Conservation (phyloP, 169 alveolate genomes). For the Perkinsus chesapeaki region DNA sequence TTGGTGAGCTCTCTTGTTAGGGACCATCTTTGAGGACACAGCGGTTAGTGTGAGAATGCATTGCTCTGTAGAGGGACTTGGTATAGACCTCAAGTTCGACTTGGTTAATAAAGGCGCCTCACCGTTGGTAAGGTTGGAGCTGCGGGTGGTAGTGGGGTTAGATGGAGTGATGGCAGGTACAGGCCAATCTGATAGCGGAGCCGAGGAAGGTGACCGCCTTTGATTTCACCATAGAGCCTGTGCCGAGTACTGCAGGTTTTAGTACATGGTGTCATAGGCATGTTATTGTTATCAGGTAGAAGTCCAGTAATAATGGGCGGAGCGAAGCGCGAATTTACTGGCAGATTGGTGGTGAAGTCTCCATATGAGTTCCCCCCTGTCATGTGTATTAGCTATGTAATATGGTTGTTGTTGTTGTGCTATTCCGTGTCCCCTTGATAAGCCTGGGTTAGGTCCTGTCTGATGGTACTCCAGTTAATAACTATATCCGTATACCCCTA, state of each 20-base stretch:
- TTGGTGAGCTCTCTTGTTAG: neutral
- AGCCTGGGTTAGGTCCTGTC: neutral
- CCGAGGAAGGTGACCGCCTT: neutral
- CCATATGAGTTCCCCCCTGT: neutral
- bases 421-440: neutral
- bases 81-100: neutral
- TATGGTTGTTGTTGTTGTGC: neutral
- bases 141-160: neutral
- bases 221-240: neutral
- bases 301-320: neutral
- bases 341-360: neutral
- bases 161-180: neutral
- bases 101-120: neutral
- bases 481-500: neutral
- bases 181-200: neutral
- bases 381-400: neutral
- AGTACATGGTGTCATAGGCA: neutral
- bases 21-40: neutral
- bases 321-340: neutral
- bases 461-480: neutral
- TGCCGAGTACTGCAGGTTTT: neutral
- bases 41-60: neutral
- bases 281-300: neutral
- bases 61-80: neutral
- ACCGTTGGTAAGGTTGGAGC: neutral